Percentiles rank a stretch among this genome's conserved stretches.
phyloP scores from a whole-genome alignment of 768 basidiomycete species.

The Pleurotus giganteus region DNA sequence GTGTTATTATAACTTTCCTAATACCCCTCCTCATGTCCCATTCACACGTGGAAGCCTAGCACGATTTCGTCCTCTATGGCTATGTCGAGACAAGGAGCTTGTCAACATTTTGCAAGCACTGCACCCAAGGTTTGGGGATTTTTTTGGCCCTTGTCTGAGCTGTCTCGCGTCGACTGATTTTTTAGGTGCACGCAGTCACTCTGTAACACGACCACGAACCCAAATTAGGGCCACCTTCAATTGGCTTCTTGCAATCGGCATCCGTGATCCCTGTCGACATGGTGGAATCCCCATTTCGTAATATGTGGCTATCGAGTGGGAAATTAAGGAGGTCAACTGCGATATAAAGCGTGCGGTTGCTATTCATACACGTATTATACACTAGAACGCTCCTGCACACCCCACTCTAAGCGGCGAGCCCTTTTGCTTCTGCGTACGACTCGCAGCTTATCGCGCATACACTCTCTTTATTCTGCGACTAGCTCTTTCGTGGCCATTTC shows the following conservation, averaged over 20 bases:
- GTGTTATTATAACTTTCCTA: no score
- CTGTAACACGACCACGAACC: background rate
- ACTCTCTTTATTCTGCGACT: no score
- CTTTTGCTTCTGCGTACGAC: no score
- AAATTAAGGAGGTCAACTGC: background rate
- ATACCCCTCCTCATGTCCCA: no score
- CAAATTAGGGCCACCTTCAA: background rate
- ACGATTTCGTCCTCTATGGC: background rate
- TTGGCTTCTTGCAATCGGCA: background rate
- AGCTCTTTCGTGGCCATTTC: no score
- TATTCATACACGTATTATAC: background rate
- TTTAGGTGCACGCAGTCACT: background rate
- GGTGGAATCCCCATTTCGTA: conserved; percentile 7
- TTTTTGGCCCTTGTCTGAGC: background rate
- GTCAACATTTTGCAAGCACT: no score
- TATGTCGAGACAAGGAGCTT: background rate
- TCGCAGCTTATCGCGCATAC: no score
- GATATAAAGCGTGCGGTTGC: background rate
- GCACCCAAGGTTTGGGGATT: background rate
- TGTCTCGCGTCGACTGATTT: background rate
- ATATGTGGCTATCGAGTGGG: conserved; percentile 1
- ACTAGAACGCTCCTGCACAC: no score
- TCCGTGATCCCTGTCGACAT: conserved; percentile 7
- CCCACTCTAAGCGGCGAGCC: no score
- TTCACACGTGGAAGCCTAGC: background rate